These are phyloP conservation scores for Begonia masoniana DNA, from an alignment of 306 rosid genomes.

Conservation along the genomic window DNA sequence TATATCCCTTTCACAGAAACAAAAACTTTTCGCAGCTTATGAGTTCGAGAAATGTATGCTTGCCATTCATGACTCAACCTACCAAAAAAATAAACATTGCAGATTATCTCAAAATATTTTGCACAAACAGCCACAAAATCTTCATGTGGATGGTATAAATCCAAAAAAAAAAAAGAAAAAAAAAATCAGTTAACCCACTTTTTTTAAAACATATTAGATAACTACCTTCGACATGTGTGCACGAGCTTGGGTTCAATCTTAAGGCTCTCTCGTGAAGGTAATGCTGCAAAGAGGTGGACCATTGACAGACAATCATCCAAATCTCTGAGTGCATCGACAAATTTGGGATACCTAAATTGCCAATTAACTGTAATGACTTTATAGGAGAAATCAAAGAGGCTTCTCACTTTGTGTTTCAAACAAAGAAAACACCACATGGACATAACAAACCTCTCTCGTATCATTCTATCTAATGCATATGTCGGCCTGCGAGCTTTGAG, in stretches of 20 bases:
- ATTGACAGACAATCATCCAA: slow-evolving; percentile 84
- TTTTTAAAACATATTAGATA: too few species aligned
- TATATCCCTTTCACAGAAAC: slow-evolving; percentile 86
- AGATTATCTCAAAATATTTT: too few species aligned
- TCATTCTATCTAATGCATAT: slow-evolving; percentile 51
- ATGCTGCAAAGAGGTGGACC: slow-evolving; percentile 87
- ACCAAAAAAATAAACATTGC: neutral
- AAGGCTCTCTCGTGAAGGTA: slow-evolving; percentile 61
- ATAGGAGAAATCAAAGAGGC: too few species aligned
- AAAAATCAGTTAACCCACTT: too few species aligned
- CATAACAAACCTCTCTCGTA: slow-evolving; percentile 53
- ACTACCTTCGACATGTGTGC: slow-evolving; percentile 69
- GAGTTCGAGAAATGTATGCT: slow-evolving; percentile 66
- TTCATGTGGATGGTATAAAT: too few species aligned
- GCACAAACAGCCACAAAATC: too few species aligned
- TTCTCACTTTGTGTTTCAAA: too few species aligned
- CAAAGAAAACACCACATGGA: neutral
- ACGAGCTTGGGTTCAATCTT: slow-evolving; percentile 57
- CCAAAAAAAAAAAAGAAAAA: too few species aligned
- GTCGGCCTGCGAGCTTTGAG: slow-evolving; percentile 40
- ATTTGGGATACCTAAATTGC: slow-evolving; percentile 62
- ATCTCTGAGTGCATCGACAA: slow-evolving; percentile 83
- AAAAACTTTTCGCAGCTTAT: slow-evolving; percentile 68
- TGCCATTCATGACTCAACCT: slow-evolving; percentile 97
- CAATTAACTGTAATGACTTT: neutral